These are phyloP conservation scores for Penstemon newberryi DNA, from an alignment of 257 asterid species.

Conservation along the genomic window DNA sequence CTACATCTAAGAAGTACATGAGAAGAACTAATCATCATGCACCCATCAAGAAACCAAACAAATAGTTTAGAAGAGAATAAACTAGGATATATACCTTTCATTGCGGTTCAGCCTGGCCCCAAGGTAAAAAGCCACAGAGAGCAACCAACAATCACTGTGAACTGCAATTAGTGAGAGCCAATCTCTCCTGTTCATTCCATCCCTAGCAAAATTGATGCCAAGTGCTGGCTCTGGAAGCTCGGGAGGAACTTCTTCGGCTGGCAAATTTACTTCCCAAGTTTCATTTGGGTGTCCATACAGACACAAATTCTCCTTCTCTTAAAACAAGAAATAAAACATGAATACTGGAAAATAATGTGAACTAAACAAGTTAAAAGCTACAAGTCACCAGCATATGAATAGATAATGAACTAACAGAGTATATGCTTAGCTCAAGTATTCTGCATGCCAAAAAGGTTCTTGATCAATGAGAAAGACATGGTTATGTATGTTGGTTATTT, in stretches of 20 bases:
- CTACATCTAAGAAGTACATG: conserved; percentile 10
- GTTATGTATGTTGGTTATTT: neutral
- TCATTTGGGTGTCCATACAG: conserved; percentile 90
- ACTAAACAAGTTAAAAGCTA: conserved; percentile 5
- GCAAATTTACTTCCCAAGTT: conserved; percentile 92
- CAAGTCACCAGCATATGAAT: neutral
- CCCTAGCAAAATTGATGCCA: conserved; percentile 90
- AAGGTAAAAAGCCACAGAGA: conserved; percentile 86
- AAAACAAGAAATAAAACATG: conserved; percentile 25
- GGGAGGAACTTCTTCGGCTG: conserved; percentile 98
- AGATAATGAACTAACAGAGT: neutral
- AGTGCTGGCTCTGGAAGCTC: conserved; percentile 97
- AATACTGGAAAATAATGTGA: conserved; percentile 23
- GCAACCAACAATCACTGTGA: conserved; percentile 98
- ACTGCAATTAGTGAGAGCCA: conserved; percentile 96
- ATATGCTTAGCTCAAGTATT: conserved; percentile 1
- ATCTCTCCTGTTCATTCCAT: conserved; percentile 92
- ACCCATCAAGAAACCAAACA: conserved; percentile 26
- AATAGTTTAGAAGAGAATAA: neutral
- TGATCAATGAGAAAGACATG: conserved; percentile 2
- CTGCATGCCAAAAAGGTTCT: neutral
- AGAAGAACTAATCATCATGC: conserved; percentile 16
- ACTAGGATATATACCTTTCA: conserved; percentile 55
- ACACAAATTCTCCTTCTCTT: conserved; percentile 94
- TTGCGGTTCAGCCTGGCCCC: conserved; percentile 86